Evolutionary conservation across 441 rosid genomes (phyloP), one percentile per base, ranked within the genome.

Genomic region (Geranium incanum): DNA sequence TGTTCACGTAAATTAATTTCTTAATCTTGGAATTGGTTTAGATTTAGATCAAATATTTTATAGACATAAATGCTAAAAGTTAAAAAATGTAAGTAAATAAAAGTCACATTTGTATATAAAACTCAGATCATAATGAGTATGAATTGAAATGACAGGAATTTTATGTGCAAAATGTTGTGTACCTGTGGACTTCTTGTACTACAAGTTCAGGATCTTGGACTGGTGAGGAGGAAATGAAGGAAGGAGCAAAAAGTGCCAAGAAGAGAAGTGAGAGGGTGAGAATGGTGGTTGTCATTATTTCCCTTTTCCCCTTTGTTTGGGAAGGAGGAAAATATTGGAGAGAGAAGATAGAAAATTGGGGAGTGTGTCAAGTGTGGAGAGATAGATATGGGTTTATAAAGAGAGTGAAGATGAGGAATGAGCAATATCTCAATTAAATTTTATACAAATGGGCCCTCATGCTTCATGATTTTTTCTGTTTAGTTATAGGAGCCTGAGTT

Each of bases 151-250:
- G 8, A 43, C 6, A 5, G 3, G 33, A 28, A 1, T 1, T 28
- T 28, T 0, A 28, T 28, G 33, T 28, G 52, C 13, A 9, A 5
- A 45, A 45, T 45, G 52, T 45, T 45, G 5, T 18, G 23, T 74
- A 83, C 86, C 74, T 72, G 64, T 76, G 76, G 18, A 81, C 86
- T 78, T 83, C 68, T n/a, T 73, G 73, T 0, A 75, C 86, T 7
- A 83, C 79, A 7, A 63, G 16, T 63, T 83, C 84, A 37, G 86
- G 84, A 65, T 81, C 84, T 48, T 77, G 78, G 68, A 73, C 78
- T 3, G 77, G 76, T 6, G 78, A 71, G 13, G 82, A 71, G 48
- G 73, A 73, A 43, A 73, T 66, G 66, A 74, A 75, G 69, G 65
- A 6, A 55, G 81, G 55, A 80, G 79, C 55, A 0, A 74, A 33